Evolutionary conservation across 371 early-diverging fungal genomes (phyloP).

Genomic region (Mucor indicus): DNA sequence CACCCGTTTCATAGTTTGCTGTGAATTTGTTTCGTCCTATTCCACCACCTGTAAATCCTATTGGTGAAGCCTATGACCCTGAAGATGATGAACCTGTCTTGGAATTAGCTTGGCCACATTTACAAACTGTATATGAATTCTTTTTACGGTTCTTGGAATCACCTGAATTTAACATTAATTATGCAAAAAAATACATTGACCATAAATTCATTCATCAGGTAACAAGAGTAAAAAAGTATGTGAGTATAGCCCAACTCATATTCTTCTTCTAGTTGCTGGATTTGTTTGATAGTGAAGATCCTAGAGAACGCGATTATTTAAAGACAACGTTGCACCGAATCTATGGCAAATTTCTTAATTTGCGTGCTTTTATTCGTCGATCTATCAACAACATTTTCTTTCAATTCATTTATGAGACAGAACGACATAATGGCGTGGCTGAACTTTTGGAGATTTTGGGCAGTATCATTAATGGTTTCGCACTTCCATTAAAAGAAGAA

Average conservation of each 20-base stretch:
- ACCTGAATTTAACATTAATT: slow-evolving; percentile 90
- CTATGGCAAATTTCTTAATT: slow-evolving; percentile 93
- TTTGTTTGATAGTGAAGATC: slow-evolving; percentile 94
- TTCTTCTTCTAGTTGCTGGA: slow-evolving; percentile 67
- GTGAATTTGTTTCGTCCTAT: slow-evolving; percentile 90
- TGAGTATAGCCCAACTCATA: neutral
- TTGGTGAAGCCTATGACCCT: slow-evolving; percentile 95
- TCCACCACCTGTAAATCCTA: slow-evolving; percentile 90
- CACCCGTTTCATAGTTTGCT: slow-evolving; percentile 78
- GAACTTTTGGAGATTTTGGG: slow-evolving; percentile 94
- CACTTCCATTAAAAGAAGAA: slow-evolving; percentile 93
- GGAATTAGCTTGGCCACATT: slow-evolving; percentile 94
- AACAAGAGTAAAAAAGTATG: slow-evolving; percentile 1
- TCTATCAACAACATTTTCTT: slow-evolving; percentile 96
- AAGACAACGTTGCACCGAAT: slow-evolving; percentile 96
- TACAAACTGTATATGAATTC: slow-evolving; percentile 93
- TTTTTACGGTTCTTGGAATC: slow-evolving; percentile 93
- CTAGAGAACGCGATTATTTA: slow-evolving; percentile 92
- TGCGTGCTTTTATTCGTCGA: slow-evolving; percentile 92
- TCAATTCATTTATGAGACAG: slow-evolving; percentile 92
- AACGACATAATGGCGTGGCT: slow-evolving; percentile 93
- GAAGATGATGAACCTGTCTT: slow-evolving; percentile 96
- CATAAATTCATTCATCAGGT: slow-evolving; percentile 87
- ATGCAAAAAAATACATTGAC: slow-evolving; percentile 92
- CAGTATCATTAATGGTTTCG: slow-evolving; percentile 97